Conservation (phyloP, 2,329 filamentous ascomycete species). For the Clarireedia paspali region DNA sequence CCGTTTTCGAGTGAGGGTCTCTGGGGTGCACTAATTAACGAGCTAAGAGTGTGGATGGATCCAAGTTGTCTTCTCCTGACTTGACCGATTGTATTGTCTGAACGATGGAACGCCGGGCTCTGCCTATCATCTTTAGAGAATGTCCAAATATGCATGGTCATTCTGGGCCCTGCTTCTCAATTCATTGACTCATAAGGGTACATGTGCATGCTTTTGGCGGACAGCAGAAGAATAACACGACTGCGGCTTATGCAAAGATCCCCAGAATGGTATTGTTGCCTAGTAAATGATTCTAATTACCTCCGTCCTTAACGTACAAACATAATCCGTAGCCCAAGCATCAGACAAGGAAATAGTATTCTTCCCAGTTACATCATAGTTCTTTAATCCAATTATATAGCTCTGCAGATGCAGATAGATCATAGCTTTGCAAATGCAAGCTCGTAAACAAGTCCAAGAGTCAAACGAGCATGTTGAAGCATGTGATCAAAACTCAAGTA, state of each 20-base stretch:
- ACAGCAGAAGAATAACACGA: neutral
- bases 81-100: too few relatives aligned
- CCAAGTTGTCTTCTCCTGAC: too few relatives aligned
- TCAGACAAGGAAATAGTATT: too few relatives aligned
- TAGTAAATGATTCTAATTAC: neutral
- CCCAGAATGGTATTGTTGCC: too few relatives aligned
- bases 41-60: too few relatives aligned
- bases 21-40: too few relatives aligned
- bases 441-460: constrained; percentile 76
- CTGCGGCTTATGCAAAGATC: neutral
- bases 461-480: constrained; percentile 82
- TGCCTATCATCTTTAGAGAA: too few relatives aligned
- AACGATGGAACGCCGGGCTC: too few relatives aligned
- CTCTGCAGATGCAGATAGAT: neutral
- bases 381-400: neutral
- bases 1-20: neutral
- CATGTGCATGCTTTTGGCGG: too few relatives aligned
- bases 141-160: too few relatives aligned
- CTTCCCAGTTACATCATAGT: neutral
- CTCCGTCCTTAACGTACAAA: neutral
- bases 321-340: neutral
- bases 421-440: constrained; percentile 60
- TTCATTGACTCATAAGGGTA: too few relatives aligned
- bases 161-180: too few relatives aligned
- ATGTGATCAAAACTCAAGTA: constrained; percentile 80